These are phyloP conservation scores for Eucalyptus marginata DNA, from an alignment of 345 rosid species.

Conservation along the genomic window DNA sequence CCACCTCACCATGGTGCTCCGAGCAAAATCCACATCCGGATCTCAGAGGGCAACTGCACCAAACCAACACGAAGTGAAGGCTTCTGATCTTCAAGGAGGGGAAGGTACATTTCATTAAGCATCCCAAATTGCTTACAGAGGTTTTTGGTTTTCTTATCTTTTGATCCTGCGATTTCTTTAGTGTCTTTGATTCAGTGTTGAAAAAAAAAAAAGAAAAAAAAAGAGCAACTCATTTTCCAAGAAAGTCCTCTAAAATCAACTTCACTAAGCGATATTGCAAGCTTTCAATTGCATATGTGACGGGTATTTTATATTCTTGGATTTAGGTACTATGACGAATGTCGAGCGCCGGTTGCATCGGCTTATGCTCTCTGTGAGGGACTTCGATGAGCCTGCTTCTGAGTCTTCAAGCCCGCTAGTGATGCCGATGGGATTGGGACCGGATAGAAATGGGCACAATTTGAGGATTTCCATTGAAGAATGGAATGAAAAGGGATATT, in stretches of 20 bases:
- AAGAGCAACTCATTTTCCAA: background rate
- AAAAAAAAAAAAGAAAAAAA: background rate
- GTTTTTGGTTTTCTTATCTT: background rate
- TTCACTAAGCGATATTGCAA: background rate
- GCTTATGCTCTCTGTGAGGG: constrained; percentile 55
- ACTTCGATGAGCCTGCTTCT: constrained; percentile 23
- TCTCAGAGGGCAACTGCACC: constrained; percentile 4
- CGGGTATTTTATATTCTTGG: background rate
- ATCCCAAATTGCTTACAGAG: background rate
- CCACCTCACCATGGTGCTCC: constrained; percentile 46
- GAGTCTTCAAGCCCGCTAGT: background rate
- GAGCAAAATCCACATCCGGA: constrained; percentile 11
- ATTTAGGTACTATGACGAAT: constrained; percentile 1
- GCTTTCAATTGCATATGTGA: background rate
- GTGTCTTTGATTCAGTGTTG: background rate
- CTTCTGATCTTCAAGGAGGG: constrained; percentile 18
- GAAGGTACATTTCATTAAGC: constrained; percentile 4
- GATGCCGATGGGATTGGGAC: background rate
- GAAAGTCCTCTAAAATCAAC: background rate
- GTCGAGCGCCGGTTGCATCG: constrained; percentile 70
- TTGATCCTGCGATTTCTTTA: background rate
- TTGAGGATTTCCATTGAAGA: constrained; percentile 36
- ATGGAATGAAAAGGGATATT: constrained; percentile 57
- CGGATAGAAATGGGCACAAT: constrained; percentile 6
- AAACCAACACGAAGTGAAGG: constrained; percentile 25